Conservation (phyloP, 169 alveolate genomes). For the Babesia caballi region DNA sequence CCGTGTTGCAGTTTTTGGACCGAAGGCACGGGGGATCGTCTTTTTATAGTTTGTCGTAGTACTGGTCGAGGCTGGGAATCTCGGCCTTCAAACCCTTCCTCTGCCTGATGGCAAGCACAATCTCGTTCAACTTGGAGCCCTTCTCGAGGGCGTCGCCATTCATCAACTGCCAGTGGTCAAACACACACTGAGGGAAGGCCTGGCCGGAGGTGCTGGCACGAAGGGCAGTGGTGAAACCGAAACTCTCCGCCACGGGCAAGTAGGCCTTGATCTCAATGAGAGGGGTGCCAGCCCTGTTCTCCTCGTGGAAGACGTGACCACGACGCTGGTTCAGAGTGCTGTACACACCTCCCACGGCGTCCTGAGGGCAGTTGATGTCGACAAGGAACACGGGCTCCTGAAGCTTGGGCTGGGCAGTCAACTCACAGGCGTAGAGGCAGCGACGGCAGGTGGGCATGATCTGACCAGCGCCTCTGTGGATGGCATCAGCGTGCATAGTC, state of each 20-base stretch:
- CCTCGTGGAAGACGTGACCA: slow-evolving; percentile 97
- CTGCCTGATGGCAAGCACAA: slow-evolving; percentile 92
- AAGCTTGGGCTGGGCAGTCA: slow-evolving; percentile 95
- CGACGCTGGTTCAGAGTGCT: slow-evolving; percentile 95
- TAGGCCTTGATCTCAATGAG: slow-evolving; percentile 94
- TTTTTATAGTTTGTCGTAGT: slow-evolving; percentile 94
- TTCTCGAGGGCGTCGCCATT: slow-evolving; percentile 96
- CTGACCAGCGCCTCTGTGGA: slow-evolving; percentile 99
- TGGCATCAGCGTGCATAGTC: slow-evolving; percentile 98
- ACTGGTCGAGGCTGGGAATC: slow-evolving; percentile 95
- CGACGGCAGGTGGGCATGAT: slow-evolving; percentile 97
- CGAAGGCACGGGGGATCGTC: too few species aligned
- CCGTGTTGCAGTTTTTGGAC: too few species aligned
- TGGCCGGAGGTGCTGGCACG: slow-evolving; percentile 98
- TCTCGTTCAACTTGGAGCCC: slow-evolving; percentile 92
- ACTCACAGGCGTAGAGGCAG: slow-evolving; percentile 94
- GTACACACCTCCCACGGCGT: slow-evolving; percentile 97
- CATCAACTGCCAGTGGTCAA: slow-evolving; percentile 98
- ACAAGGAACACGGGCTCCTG: slow-evolving; percentile 98
- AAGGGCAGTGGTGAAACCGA: slow-evolving; percentile 98
- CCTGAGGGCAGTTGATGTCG: slow-evolving; percentile 96
- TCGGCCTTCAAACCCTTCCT: slow-evolving; percentile 97
- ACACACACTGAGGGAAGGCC: slow-evolving; percentile 99
- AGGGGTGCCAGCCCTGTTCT: slow-evolving; percentile 97
- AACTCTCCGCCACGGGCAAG: slow-evolving; percentile 99